Conservation (phyloP, 495 filamentous ascomycete species). For the Podospora tetraspora region DNA sequence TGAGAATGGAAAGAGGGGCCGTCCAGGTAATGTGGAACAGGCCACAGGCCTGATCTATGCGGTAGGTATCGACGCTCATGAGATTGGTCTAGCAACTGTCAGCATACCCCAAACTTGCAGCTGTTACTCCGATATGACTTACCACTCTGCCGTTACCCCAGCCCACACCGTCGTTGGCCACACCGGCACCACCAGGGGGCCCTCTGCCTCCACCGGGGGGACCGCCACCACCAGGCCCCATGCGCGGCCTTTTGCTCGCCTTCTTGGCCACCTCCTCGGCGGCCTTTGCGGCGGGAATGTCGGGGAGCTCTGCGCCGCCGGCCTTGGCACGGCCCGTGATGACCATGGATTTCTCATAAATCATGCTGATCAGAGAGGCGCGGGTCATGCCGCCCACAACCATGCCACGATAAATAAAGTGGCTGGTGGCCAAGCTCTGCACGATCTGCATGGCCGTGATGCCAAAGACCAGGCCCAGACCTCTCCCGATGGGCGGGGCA, state of each 20-base stretch:
- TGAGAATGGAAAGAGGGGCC: constrained; percentile 66
- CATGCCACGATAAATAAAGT: constrained; percentile 78
- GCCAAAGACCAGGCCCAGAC: constrained; percentile 69
- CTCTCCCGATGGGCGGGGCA: constrained; percentile 57
- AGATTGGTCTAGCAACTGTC: constrained; percentile 52
- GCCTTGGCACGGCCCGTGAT: constrained; percentile 74
- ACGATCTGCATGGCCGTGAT: constrained; percentile 70
- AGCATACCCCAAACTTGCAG: background rate
- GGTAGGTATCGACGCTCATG: constrained; percentile 91
- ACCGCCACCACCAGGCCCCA: constrained; percentile 15
- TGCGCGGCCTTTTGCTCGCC: constrained; percentile 34
- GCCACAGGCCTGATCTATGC: constrained; percentile 76
- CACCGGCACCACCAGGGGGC: constrained; percentile 27
- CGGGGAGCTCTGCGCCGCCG: constrained; percentile 45
- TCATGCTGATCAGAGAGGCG: constrained; percentile 65
- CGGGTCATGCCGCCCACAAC: constrained; percentile 72
- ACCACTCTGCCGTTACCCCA: constrained; percentile 86
- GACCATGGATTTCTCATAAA: constrained; percentile 79
- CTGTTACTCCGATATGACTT: constrained; percentile 2
- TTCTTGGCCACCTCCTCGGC: constrained; percentile 30
- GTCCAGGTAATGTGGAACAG: constrained; percentile 91
- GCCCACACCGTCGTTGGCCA: constrained; percentile 63
- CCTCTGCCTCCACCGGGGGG: constrained; percentile 15
- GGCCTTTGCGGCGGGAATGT: constrained; percentile 32
- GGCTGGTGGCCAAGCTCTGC: constrained; percentile 67